phyloP scores from a whole-genome alignment of 495 filamentous ascomycete genomes.

The Glutinoglossum americanum region DNA sequence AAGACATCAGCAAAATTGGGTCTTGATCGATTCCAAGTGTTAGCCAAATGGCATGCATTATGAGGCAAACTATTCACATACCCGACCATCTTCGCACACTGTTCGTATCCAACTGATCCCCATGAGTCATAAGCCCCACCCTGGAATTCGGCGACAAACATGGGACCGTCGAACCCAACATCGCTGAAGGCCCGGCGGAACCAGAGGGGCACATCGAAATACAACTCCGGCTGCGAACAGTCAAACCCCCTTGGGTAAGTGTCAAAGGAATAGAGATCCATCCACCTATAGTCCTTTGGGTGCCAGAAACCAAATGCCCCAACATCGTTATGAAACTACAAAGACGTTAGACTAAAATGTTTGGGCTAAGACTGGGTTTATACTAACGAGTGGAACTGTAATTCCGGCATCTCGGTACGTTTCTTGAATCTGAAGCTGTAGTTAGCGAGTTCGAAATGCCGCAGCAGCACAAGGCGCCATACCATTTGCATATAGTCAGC shows the following conservation, averaged over 20 bases:
- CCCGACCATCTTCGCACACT: conserved; percentile 13
- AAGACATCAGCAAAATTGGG: conserved; percentile 14
- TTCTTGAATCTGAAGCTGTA: conserved; percentile 1
- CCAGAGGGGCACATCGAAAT: conserved; percentile 9
- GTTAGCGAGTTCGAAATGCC: not conserved
- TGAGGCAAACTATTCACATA: not conserved
- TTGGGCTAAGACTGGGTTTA: not conserved
- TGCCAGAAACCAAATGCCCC: conserved; percentile 9
- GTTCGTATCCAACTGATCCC: conserved; percentile 10
- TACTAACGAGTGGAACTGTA: conserved; percentile 6
- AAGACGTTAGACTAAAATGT: not conserved
- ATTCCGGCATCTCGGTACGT: conserved; percentile 8
- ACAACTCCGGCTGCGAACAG: conserved; percentile 9
- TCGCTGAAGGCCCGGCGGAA: conserved; percentile 9
- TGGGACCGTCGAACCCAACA: conserved; percentile 7
- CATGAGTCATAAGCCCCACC: conserved; percentile 12
- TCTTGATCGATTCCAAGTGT: not conserved
- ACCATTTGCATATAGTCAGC: not conserved
- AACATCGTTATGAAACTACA: conserved; percentile 10
- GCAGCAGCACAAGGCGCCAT: not conserved
- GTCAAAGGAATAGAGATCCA: conserved; percentile 13
- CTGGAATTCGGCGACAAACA: conserved; percentile 12
- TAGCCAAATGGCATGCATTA: not conserved
- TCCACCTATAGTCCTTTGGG: conserved; percentile 9
- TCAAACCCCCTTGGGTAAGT: conserved; percentile 12